These are phyloP conservation scores for Leccinum variicolor DNA, from an alignment of 768 basidiomycete species.

Conservation along the genomic window DNA sequence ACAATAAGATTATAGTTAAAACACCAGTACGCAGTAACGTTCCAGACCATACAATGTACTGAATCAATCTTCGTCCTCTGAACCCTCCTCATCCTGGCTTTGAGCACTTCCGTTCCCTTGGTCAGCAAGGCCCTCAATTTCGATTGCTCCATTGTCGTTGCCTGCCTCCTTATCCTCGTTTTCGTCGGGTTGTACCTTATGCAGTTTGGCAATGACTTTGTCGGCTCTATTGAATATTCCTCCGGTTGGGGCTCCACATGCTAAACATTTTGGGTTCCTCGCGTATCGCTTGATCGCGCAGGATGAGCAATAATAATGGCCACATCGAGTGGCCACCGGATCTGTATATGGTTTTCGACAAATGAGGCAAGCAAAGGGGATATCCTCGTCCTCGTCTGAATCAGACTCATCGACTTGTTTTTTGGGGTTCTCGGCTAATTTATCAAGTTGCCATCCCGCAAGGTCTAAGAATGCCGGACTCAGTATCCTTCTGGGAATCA, in stretches of 20 bases:
- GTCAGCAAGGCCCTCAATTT: conserved; percentile 58
- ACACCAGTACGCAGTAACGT: conserved; percentile 32
- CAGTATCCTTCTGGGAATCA: conserved; percentile 4
- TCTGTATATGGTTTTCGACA: conserved; percentile 94
- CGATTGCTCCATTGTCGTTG: conserved; percentile 39
- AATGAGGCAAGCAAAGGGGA: conserved; percentile 98
- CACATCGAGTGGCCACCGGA: conserved; percentile 93
- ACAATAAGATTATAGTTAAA: conserved; percentile 22
- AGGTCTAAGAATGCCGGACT: conserved; percentile 54
- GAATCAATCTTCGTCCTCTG: conserved; percentile 30
- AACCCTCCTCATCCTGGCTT: conserved; percentile 26
- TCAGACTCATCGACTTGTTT: conserved; percentile 55
- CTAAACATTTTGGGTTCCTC: conserved; percentile 93
- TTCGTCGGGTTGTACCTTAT: conserved; percentile 62
- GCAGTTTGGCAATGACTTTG: conserved; percentile 86
- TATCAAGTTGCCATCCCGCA: conserved; percentile 98
- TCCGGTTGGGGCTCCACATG: conserved; percentile 88
- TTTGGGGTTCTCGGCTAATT: conserved; percentile 75
- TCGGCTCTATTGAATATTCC: conserved; percentile 97
- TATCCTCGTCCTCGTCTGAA: conserved; percentile 77
- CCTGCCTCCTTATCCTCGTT: conserved; percentile 44
- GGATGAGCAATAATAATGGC: conserved; percentile 92
- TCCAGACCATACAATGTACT: conserved; percentile 26
- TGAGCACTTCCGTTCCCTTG: conserved; percentile 25
- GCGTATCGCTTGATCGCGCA: conserved; percentile 95